Conservation (phyloP, 2,329 filamentous ascomycete species). For the Pseudofabraea citricarpa region DNA sequence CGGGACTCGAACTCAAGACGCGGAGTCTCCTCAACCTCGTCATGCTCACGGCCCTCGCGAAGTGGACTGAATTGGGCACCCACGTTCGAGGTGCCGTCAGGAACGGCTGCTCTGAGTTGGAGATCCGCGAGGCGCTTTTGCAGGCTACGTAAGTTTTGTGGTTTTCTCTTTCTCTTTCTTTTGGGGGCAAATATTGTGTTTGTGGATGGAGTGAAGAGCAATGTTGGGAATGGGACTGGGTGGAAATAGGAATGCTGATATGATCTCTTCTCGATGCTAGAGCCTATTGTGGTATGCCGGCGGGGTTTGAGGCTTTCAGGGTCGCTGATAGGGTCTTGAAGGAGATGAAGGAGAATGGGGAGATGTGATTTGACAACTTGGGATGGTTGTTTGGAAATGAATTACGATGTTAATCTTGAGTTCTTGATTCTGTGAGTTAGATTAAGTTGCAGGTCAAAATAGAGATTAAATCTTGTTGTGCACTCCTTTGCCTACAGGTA, state of each 20-base stretch:
- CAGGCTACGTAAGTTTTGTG: slow-evolving; percentile 20
- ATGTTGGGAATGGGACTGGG: not conserved
- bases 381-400: too few relatives aligned
- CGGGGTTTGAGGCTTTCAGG: slow-evolving; percentile 24
- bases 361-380: slow-evolving; percentile 11
- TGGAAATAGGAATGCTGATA: slow-evolving; percentile 7
- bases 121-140: slow-evolving; percentile 24
- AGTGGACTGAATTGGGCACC: slow-evolving; percentile 25
- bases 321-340: slow-evolving; percentile 23
- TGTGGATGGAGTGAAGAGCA: not conserved
- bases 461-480: too few relatives aligned
- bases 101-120: slow-evolving; percentile 23
- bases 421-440: too few relatives aligned
- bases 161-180: slow-evolving; percentile 1
- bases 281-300: slow-evolving; percentile 26
- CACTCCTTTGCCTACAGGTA: too few relatives aligned
- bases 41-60: slow-evolving; percentile 24
- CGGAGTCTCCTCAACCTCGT: slow-evolving; percentile 24
- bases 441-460: too few relatives aligned
- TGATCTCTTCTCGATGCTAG: slow-evolving; percentile 12
- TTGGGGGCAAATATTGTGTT: not conserved
- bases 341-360: slow-evolving; percentile 25
- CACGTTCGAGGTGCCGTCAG: slow-evolving; percentile 26
- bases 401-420: too few relatives aligned
- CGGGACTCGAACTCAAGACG: slow-evolving; percentile 19